phyloP scores from a whole-genome alignment of 805 yeast species.

The Yarrowia bubula region DNA sequence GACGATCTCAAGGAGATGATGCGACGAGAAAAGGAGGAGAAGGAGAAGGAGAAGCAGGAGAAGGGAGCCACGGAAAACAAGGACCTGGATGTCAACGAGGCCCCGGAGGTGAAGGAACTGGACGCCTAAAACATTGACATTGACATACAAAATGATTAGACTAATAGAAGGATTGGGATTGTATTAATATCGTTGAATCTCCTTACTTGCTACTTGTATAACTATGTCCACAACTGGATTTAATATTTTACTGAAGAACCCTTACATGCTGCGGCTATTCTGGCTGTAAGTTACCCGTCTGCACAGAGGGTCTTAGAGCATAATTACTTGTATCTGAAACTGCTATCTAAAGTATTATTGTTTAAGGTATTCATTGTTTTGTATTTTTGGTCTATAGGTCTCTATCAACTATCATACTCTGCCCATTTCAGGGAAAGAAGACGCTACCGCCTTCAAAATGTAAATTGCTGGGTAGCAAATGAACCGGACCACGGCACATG shows the following conservation, averaged over 20 bases:
- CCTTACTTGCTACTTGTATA: no score
- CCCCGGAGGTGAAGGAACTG: slow-evolving; percentile 11
- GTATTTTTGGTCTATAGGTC: background rate
- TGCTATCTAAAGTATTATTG: no score
- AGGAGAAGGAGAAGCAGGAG: slow-evolving; percentile 34
- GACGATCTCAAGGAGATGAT: slow-evolving; percentile 79
- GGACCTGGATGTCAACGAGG: slow-evolving; percentile 26
- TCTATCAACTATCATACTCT: background rate
- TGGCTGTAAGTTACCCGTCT: no score
- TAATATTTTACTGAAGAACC: no score
- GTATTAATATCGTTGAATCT: background rate
- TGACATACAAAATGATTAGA: background rate
- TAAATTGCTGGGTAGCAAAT: slow-evolving; percentile 33
- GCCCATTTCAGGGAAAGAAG: background rate
- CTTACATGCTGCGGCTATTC: no score
- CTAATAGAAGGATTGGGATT: slow-evolving; percentile 1
- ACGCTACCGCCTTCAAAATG: slow-evolving; percentile 20
- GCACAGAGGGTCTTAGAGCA: no score
- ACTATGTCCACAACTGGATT: no score
- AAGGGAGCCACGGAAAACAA: slow-evolving; percentile 29
- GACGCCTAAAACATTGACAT: slow-evolving; percentile 2
- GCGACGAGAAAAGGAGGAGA: slow-evolving; percentile 40
- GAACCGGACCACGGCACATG: slow-evolving; percentile 29
- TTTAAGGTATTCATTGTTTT: background rate
- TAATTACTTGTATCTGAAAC: no score